A percentile compares a stretch with the other conserved stretches of the same genome.
Evolutionary conservation across 2,329 filamentous ascomycete genomes (phyloP).

Genomic region (Trichoderma atrobrunneum): DNA sequence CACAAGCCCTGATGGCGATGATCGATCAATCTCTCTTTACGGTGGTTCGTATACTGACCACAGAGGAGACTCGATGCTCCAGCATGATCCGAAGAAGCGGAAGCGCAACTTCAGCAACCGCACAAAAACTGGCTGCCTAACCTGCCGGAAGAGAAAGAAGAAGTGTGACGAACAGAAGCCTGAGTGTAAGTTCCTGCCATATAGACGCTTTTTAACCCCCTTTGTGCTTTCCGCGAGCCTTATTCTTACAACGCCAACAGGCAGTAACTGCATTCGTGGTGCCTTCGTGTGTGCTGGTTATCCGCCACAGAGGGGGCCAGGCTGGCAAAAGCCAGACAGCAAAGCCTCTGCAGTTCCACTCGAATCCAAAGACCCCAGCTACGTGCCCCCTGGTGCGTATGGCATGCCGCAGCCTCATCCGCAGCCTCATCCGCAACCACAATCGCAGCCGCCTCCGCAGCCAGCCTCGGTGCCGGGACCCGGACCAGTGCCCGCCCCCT

Average conservation of each 20-base stretch:
- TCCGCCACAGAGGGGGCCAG: constrained; percentile 68
- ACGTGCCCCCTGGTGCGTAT: constrained; percentile 60
- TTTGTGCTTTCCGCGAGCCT: background rate
- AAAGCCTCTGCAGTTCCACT: constrained; percentile 69
- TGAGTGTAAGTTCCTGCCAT: constrained; percentile 63
- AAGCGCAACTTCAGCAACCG: constrained; percentile 89
- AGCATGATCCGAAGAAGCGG: constrained; percentile 64
- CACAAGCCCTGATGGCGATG: constrained; percentile 55
- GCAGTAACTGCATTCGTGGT: constrained; percentile 85
- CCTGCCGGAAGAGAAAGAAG: constrained; percentile 89
- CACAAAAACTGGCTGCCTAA: constrained; percentile 93
- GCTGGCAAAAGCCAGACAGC: constrained; percentile 73
- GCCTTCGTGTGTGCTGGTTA: constrained; percentile 92
- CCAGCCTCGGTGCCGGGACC: background rate
- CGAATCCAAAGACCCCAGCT: constrained; percentile 75
- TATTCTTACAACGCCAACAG: constrained; percentile 40
- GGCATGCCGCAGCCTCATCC: constrained; percentile 46
- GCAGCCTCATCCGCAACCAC: constrained; percentile 5
- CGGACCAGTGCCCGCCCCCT: constrained; percentile 19
- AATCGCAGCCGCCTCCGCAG: constrained; percentile 10
- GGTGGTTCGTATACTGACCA: constrained; percentile 46
- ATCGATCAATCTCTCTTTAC: constrained; percentile 42
- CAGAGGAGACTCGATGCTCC: constrained; percentile 48
- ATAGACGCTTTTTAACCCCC: background rate
- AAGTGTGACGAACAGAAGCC: constrained; percentile 96